Conservation (phyloP, 768 basidiomycete genomes). For the Pulveroboletus sp. region DNA sequence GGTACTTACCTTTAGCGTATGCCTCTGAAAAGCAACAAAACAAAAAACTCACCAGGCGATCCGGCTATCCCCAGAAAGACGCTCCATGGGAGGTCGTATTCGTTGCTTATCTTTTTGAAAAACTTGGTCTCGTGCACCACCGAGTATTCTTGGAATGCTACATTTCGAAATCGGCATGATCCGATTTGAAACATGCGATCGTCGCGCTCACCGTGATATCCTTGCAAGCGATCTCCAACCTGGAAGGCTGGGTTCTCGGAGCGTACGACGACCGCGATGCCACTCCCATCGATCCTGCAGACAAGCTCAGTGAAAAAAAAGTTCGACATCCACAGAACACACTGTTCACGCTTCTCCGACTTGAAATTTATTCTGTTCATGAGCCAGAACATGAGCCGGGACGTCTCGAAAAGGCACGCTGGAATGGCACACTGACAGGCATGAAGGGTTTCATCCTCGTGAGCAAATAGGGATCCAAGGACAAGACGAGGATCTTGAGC, state of each 20-base stretch:
- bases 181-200: background rate
- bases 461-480: slow-evolving; percentile 44
- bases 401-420: slow-evolving; percentile 15
- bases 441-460: slow-evolving; percentile 32
- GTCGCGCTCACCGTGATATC: slow-evolving; percentile 27
- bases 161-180: slow-evolving; percentile 25
- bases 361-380: slow-evolving; percentile 8
- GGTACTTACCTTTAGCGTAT: background rate
- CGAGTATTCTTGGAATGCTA: slow-evolving; percentile 19
- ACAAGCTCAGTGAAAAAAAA: background rate
- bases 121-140: background rate
- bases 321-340: background rate
- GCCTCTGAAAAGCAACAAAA: slow-evolving; percentile 6
- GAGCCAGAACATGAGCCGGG: background rate
- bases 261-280: slow-evolving; percentile 31
- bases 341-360: slow-evolving; percentile 4
- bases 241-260: slow-evolving; percentile 13
- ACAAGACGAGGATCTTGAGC: slow-evolving; percentile 46
- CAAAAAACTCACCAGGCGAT: slow-evolving; percentile 15
- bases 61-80: slow-evolving; percentile 29
- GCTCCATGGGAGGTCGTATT: slow-evolving; percentile 28
- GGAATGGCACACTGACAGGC: slow-evolving; percentile 35
- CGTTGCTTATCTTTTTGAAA: slow-evolving; percentile 21
- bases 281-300: slow-evolving; percentile 29
- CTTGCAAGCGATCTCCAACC: slow-evolving; percentile 13